These are phyloP conservation scores for Colletotrichum brevisporum DNA, from an alignment of 2,329 filamentous ascomycete genomes.

Conservation along the genomic window DNA sequence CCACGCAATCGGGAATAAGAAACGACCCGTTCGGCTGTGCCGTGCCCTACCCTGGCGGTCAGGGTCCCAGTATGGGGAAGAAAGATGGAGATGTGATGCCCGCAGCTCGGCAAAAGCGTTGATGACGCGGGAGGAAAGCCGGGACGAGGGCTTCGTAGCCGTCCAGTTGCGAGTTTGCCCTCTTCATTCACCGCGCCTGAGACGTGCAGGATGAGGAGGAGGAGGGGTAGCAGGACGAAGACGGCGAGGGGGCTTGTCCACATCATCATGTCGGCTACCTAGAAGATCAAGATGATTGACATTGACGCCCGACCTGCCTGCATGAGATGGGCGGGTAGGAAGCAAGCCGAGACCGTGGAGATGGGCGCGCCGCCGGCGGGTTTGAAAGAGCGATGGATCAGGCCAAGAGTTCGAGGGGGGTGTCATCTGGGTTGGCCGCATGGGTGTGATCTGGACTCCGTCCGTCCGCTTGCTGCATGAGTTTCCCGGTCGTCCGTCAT, in stretches of 20 bases:
- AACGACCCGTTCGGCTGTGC: slow-evolving; percentile 9
- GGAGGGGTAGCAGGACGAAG: neutral
- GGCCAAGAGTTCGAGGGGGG: slow-evolving; percentile 9
- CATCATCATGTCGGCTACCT: neutral
- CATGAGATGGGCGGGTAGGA: neutral
- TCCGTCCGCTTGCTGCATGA: slow-evolving; percentile 8
- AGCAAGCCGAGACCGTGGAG: slow-evolving; percentile 6
- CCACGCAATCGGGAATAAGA: slow-evolving; percentile 33
- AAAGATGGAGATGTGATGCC: neutral
- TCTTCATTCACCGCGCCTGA: slow-evolving; percentile 2
- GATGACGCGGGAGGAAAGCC: slow-evolving; percentile 4
- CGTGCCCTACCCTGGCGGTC: slow-evolving; percentile 11
- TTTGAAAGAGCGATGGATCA: neutral
- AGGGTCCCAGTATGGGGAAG: slow-evolving; percentile 20
- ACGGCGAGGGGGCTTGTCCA: neutral
- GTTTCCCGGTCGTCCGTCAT: neutral
- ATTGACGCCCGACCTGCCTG: neutral
- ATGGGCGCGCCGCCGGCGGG: slow-evolving; percentile 1
- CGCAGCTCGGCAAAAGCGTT: neutral
- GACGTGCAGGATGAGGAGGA: neutral
- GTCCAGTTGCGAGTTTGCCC: neutral
- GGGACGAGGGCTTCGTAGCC: neutral
- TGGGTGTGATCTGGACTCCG: slow-evolving; percentile 3
- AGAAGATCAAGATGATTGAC: slow-evolving; percentile 1
- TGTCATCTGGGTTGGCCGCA: slow-evolving; percentile 23